Evolutionary conservation across 2,329 filamentous ascomycete species (phyloP).

Genomic region (Didymosphaeria variabile): DNA sequence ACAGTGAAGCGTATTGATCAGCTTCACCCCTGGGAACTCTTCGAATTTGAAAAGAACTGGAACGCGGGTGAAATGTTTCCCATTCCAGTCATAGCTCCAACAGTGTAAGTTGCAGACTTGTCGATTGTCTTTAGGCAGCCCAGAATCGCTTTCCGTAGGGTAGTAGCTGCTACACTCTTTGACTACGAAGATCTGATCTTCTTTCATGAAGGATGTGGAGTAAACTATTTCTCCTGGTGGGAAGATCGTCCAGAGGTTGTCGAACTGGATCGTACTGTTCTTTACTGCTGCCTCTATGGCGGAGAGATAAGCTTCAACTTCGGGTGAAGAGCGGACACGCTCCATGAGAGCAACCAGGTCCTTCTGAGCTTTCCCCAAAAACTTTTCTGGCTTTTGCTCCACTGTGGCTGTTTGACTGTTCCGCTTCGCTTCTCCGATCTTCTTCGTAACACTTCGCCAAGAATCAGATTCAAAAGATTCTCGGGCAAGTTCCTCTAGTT

Average conservation of each 20-base stretch:
- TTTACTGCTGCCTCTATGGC: slow-evolving; percentile 6
- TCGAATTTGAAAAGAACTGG: slow-evolving; percentile 21
- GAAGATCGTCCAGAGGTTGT: slow-evolving; percentile 22
- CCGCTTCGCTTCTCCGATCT: slow-evolving; percentile 9
- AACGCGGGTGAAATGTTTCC: slow-evolving; percentile 18
- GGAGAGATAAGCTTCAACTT: slow-evolving; percentile 11
- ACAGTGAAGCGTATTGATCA: slow-evolving; percentile 18
- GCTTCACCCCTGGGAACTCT: slow-evolving; percentile 16
- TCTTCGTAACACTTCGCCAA: background rate
- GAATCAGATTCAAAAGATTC: background rate
- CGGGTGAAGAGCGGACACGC: slow-evolving; percentile 11
- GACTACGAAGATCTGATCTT: slow-evolving; percentile 22
- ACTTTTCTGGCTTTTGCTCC: slow-evolving; percentile 4
- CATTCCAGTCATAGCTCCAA: slow-evolving; percentile 24
- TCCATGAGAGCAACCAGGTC: slow-evolving; percentile 16
- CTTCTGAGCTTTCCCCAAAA: slow-evolving; percentile 12
- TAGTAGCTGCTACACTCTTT: slow-evolving; percentile 17
- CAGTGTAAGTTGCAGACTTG: slow-evolving; percentile 16
- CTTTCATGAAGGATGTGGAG: slow-evolving; percentile 16
- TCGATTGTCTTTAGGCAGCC: slow-evolving; percentile 8
- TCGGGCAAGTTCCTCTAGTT: slow-evolving; percentile 10
- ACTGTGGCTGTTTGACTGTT: background rate
- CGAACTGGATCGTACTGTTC: slow-evolving; percentile 18
- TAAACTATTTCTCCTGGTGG: slow-evolving; percentile 22
- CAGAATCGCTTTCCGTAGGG: slow-evolving; percentile 5